Percentiles rank a stretch among this genome's conserved stretches.
These are phyloP conservation scores for Agastache rugosa DNA, from an alignment of 257 asterid genomes.

Conservation along the genomic window DNA sequence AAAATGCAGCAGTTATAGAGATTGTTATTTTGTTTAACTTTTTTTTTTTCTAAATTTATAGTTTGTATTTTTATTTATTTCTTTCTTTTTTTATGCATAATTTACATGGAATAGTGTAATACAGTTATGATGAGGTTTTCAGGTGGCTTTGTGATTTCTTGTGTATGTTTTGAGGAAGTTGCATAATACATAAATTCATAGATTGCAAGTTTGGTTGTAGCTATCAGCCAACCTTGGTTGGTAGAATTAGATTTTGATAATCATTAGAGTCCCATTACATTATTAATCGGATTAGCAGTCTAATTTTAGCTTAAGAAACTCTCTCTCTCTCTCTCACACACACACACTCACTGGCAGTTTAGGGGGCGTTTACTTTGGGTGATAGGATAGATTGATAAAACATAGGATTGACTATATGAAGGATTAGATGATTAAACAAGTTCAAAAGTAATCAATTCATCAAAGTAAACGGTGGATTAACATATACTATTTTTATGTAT, in stretches of 20 bases:
- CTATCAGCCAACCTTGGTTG: slow-evolving; percentile 6
- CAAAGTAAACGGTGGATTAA: too few relatives aligned
- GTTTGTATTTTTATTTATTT: slow-evolving; percentile 4
- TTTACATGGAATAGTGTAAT: background rate
- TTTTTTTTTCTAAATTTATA: background rate
- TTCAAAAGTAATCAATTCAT: too few relatives aligned
- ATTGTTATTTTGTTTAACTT: background rate
- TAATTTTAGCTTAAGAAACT: slow-evolving; percentile 11
- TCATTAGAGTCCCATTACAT: slow-evolving; percentile 4
- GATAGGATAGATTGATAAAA: too few relatives aligned
- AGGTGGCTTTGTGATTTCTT: background rate
- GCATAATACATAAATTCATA: background rate
- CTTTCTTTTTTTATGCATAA: background rate
- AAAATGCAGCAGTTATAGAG: slow-evolving; percentile 1
- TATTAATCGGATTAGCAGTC: slow-evolving; percentile 17
- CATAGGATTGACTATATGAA: too few relatives aligned
- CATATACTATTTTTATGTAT: too few relatives aligned
- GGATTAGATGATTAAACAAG: too few relatives aligned
- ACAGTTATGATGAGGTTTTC: background rate
- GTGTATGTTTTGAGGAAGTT: slow-evolving; percentile 1
- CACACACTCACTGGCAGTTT: too few relatives aligned
- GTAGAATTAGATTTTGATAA: slow-evolving; percentile 9
- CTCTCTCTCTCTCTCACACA: too few relatives aligned
- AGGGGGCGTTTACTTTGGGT: too few relatives aligned
- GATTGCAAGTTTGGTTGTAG: slow-evolving; percentile 4